Base-by-base conservation (phyloP, 2,329 filamentous ascomycete species). In the Cordyceps sp. region DNA sequence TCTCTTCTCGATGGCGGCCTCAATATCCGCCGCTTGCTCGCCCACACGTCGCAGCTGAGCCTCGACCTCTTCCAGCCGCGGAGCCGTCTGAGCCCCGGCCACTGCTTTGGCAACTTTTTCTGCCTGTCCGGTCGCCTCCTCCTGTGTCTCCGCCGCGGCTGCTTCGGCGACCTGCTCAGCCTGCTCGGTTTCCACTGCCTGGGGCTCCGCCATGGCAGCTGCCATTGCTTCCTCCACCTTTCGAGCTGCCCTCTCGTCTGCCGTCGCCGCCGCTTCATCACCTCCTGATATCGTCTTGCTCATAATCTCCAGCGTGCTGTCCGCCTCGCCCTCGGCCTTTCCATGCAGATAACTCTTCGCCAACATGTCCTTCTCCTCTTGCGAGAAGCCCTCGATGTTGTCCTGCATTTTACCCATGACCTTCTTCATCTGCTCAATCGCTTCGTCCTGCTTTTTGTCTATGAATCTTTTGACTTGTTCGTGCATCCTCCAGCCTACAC, bases 401-500 rank as follows among this genome's bases (percentile, higher is more conserved):
- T 49, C 42, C 36, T 55, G 50, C 40, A 49, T 42, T 36, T 48
- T 45, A 23, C 52, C 50, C 53, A 54, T 52, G 33, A 56, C 52
- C 16, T 52, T 45, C 39, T 50, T 53, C 32, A 49, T 45, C 42
- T 53, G 47, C 27, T 38, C 39, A 7, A 44, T 45, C n/a, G n/a
- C n/a, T n/a, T n/a, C n/a, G n/a, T n/a, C n/a, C n/a, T n/a, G n/a
- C 41, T 55, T 43, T 30, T 45, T 44, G 22, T 37, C 33, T 42
- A 64, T 58, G 44, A 58, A 61, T 6, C 44, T 44, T 20, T 37
- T 37, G n/a, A 65, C 48, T 24, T 67, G 60, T 2, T 46, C 36
- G 2, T 61, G 55, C 16, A 61, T 73, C 20, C 52, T 21, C 73
- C 73, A 92, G 4, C 73, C 65, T n/a, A 81, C 62, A 5, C 58